Evolutionary conservation across 352 stramenopile genomes (phyloP).

Genomic region (Globisporangium rhizosaccharum): DNA sequence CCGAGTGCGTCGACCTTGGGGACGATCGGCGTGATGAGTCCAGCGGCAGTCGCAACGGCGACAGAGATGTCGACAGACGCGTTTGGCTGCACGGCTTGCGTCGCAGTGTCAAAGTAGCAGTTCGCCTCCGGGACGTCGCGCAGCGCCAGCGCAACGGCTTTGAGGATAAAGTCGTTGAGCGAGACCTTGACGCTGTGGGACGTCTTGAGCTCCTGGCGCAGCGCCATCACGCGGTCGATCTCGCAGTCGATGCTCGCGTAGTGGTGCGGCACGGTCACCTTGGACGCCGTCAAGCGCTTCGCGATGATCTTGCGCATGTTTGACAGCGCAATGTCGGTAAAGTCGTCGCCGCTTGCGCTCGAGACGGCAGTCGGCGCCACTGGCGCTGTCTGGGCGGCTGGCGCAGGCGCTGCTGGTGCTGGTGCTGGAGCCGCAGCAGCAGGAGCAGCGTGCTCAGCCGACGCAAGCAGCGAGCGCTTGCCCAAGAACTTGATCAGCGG

Average conservation of each 20-base stretch:
- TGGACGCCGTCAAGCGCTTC: conserved; percentile 95
- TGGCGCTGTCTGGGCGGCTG: neutral
- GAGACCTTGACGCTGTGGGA: conserved; percentile 95
- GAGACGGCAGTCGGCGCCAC: conserved; percentile 3
- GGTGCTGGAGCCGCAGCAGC: conserved; percentile 10
- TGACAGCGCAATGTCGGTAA: conserved; percentile 81
- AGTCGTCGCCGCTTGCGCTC: conserved; percentile 31
- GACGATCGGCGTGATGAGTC: conserved; percentile 99
- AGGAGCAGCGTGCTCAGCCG: conserved; percentile 12
- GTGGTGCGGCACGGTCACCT: conserved; percentile 95
- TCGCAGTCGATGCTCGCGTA: conserved; percentile 96
- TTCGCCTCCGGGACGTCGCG: conserved; percentile 95
- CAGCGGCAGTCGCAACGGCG: conserved; percentile 95
- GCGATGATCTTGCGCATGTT: conserved; percentile 99
- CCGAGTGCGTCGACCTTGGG: conserved; percentile 91
- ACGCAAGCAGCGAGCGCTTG: conserved; percentile 64
- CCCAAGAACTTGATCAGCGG: conserved; percentile 85
- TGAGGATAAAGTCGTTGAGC: conserved; percentile 99
- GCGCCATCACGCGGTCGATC: conserved; percentile 85
- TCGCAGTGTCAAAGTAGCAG: conserved; percentile 66
- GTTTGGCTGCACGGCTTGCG: conserved; percentile 76
- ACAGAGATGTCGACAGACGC: conserved; percentile 95
- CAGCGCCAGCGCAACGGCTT: conserved; percentile 94
- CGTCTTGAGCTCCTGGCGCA: conserved; percentile 92
- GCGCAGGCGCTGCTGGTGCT: conserved; percentile 3